phyloP scores from a whole-genome alignment of 164 flowering plant species.

The Akebia trifoliata region DNA sequence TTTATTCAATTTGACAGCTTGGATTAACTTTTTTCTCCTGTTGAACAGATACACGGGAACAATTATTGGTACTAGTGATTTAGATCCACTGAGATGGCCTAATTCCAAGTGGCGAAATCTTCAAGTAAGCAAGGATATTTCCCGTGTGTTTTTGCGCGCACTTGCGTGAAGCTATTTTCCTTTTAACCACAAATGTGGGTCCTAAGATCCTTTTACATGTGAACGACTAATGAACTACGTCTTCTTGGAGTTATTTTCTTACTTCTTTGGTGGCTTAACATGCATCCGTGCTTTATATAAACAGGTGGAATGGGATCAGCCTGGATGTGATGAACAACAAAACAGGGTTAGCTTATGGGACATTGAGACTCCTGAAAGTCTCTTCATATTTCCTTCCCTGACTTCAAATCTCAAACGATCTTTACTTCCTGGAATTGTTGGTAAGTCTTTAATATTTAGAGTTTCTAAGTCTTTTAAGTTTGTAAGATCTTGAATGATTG shows the following conservation, averaged over 20 bases:
- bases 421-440: constrained; percentile 44
- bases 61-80: constrained; percentile 66
- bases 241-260: not conserved
- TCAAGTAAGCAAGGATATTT: constrained; percentile 51
- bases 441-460: constrained; percentile 43
- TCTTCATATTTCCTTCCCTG: constrained; percentile 82
- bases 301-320: constrained; percentile 99
- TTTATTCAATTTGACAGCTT: not conserved
- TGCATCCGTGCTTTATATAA: constrained; percentile 5
- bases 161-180: not conserved
- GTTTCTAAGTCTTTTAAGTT: too few relatives aligned
- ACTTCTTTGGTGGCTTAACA: too few relatives aligned
- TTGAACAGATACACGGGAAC: constrained; percentile 92
- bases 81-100: constrained; percentile 95
- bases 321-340: constrained; percentile 75
- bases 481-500: too few relatives aligned
- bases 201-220: too few relatives aligned
- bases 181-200: too few relatives aligned
- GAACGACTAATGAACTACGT: too few relatives aligned
- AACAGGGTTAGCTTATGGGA: constrained; percentile 91
- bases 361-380: constrained; percentile 90
- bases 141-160: too few relatives aligned
- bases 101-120: constrained; percentile 94
- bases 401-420: constrained; percentile 79
- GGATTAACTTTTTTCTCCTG: not conserved